These are phyloP conservation scores for Dactylorhiza incarnata DNA, from an alignment of 106 monocot species.

Conservation along the genomic window DNA sequence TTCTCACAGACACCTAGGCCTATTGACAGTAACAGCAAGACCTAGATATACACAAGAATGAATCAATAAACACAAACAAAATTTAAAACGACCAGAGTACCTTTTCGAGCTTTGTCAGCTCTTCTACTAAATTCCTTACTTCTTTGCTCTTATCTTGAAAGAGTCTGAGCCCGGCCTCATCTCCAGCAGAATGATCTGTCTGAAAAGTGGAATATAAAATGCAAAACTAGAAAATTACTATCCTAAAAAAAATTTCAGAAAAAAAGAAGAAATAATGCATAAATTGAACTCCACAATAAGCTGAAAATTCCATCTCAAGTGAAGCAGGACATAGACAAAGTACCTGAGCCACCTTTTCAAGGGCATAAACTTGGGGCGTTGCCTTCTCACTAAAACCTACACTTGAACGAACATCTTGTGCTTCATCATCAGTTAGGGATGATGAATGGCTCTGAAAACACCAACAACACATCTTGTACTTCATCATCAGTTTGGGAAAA, in stretches of 20 bases:
- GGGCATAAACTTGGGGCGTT: slow-evolving; percentile 44
- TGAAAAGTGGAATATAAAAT: slow-evolving; percentile 12
- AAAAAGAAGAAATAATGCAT: neutral
- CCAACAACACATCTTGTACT: neutral
- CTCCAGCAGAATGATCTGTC: slow-evolving; percentile 37
- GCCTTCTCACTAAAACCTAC: slow-evolving; percentile 48
- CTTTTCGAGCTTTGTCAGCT: slow-evolving; percentile 78
- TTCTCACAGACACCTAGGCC: neutral
- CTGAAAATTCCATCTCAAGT: neutral
- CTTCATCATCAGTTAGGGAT: slow-evolving; percentile 79
- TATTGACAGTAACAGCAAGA: neutral
- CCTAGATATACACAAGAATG: neutral
- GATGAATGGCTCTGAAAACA: slow-evolving; percentile 70
- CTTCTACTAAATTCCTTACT: slow-evolving; percentile 65
- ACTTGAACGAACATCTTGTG: slow-evolving; percentile 15
- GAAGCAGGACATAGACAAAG: neutral
- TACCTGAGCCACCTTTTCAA: slow-evolving; percentile 33
- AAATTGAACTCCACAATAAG: neutral
- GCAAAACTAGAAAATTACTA: neutral
- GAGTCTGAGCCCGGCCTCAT: slow-evolving; percentile 36
- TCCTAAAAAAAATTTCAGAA: neutral
- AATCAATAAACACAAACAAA: neutral
- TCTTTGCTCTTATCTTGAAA: slow-evolving; percentile 82
- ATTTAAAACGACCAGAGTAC: slow-evolving; percentile 13
- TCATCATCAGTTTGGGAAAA: slow-evolving; percentile 2